Evolutionary conservation across 2,329 filamentous ascomycete species (phyloP).

Genomic region (Aschersonia sp.): DNA sequence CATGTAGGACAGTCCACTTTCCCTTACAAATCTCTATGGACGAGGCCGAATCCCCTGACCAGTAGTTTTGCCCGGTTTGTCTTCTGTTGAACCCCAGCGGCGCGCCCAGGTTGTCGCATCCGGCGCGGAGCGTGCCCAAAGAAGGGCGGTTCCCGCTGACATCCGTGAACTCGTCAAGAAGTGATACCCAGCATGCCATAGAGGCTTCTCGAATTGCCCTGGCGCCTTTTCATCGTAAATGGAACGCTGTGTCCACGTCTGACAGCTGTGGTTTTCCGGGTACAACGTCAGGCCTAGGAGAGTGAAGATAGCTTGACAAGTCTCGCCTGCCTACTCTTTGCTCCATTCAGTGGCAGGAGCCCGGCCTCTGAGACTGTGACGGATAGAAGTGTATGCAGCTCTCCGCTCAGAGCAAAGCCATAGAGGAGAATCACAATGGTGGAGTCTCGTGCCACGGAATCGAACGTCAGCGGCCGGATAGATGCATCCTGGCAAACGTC

Average conservation of each 20-base stretch:
- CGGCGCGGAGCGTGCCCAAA: conserved; percentile 2
- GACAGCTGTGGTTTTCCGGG: too few relatives aligned
- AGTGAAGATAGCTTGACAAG: too few relatives aligned
- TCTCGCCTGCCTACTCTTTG: too few relatives aligned
- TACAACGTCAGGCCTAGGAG: too few relatives aligned
- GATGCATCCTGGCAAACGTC: conserved; percentile 3
- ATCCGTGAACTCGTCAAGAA: neutral
- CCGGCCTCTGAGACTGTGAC: too few relatives aligned
- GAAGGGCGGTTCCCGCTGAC: conserved; percentile 1
- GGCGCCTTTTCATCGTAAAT: too few relatives aligned
- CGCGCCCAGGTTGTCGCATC: conserved; percentile 2
- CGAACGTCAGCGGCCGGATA: conserved; percentile 1
- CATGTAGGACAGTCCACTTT: too few relatives aligned
- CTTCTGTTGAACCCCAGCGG: conserved; percentile 3
- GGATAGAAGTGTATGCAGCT: neutral
- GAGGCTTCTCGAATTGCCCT: too few relatives aligned
- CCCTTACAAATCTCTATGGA: too few relatives aligned
- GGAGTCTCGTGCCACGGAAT: neutral
- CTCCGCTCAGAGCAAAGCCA: neutral
- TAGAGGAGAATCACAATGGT: neutral
- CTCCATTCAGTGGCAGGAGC: too few relatives aligned
- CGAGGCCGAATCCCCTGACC: too few relatives aligned
- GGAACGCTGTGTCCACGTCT: too few relatives aligned
- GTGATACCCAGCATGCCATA: conserved; percentile 1
- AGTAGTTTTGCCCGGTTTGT: conserved; percentile 1